Evolutionary conservation across 495 filamentous ascomycete species (phyloP), one percentile per base, ranked within the genome.

Genomic region (Recurvomyces mirabilis): DNA sequence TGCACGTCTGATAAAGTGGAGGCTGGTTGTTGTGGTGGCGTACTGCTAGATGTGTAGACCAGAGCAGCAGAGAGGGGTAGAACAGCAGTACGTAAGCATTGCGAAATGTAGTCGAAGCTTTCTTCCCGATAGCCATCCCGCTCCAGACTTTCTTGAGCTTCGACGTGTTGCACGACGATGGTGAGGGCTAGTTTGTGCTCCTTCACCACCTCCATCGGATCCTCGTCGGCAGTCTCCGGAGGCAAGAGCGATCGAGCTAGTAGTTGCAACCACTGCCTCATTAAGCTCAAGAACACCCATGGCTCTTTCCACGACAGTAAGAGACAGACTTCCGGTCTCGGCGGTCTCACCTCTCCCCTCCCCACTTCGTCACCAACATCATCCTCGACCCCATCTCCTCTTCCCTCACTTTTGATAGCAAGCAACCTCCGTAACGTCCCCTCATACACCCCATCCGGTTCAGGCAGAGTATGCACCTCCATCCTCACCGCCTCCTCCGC

Each of bases 81-180:
- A 14, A 54, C 5, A 21, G 40, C 38, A 7, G 54, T 57, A 2
- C 54, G 51, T 32, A 57, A 17, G 29, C 38, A 51, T 22, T 57
- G 54, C 41, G 52, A 41, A 25, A 54, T 42, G 38, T 55, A 54
- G 43, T 57, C 54, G 39, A 57, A 57, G 1, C 17, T 38, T 11
- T 57, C 51, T 23, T 57, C 54, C 28, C 44, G 46, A 35, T 53
- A 57, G 28, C 29, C 30, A 15, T 56, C 53, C 20, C 53, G 17
- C 37, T 53, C 50, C 33, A 56, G 36, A 5, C 2, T 35, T 20
- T 53, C 51, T 31, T 54, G 51, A 11, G 39, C 46, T 45, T 54
- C 51, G 5, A 42, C 37, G 32, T 54, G 40, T 21, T 54, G 51
- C 3, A 54, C 32, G 5, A 49, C 38, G 5, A 54, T 37, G 0